phyloP scores from a whole-genome alignment of 2,329 filamentous ascomycete species.

The Colletotrichum incanum region DNA sequence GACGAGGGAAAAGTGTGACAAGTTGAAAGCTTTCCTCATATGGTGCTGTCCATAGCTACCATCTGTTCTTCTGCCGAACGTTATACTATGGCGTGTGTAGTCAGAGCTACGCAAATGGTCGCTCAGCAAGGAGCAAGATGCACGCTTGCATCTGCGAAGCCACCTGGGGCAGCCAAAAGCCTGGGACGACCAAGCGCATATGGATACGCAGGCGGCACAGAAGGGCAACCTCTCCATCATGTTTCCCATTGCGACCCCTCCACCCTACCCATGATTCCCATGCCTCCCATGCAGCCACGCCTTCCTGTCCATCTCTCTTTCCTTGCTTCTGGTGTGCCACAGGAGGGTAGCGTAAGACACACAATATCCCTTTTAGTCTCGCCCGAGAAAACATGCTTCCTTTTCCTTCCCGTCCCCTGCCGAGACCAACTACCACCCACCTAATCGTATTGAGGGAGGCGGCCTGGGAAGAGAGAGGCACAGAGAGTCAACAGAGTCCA shows the following conservation, averaged over 20 bases:
- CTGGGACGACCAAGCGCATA: background rate
- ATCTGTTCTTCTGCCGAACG: background rate
- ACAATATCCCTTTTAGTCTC: background rate
- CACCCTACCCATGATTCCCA: slow-evolving; percentile 4
- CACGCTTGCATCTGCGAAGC: background rate
- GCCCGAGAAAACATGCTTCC: background rate
- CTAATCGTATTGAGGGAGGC: background rate
- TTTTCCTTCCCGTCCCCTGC: slow-evolving; percentile 19
- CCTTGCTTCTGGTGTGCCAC: background rate
- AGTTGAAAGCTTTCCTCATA: background rate
- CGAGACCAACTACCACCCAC: background rate
- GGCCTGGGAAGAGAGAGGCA: background rate
- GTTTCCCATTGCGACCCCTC: background rate
- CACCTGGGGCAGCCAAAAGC: background rate
- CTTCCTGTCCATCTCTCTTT: background rate
- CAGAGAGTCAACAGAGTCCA: background rate
- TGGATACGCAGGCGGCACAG: background rate
- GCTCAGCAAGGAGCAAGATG: background rate
- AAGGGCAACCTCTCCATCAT: background rate
- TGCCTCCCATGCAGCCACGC: background rate
- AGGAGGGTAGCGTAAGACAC: too few relatives aligned
- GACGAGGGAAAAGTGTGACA: background rate
- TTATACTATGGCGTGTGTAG: too few relatives aligned
- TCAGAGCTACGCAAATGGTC: slow-evolving; percentile 7
- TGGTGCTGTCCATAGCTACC: background rate